Base-by-base conservation (phyloP, 257 asterid genomes). In the Capsicum baccatum region DNA sequence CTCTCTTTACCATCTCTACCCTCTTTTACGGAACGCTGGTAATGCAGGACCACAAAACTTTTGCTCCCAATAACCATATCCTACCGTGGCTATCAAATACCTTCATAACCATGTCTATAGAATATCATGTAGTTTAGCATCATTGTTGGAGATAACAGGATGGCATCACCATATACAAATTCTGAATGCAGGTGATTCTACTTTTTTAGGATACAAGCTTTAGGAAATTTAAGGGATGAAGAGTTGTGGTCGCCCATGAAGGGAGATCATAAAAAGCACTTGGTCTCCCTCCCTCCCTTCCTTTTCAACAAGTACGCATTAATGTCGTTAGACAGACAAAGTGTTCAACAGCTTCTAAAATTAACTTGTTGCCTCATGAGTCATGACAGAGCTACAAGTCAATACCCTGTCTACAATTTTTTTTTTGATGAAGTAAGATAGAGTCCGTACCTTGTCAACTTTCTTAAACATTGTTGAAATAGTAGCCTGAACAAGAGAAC, bases 381-480 rank as follows among this genome's bases (percentile, higher is more conserved):
- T 76, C 82, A 21, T 50, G 82, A 54, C 83, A 84, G 80, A 81
- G 79, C 42, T 79, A 83, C 44, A 87, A 82, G 85, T 62, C 60
- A 48, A 50, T 87, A 93, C 98, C 94, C 92, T 91, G 83, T 91
- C 97, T 80, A 82, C 97, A 87, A 90, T 93, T 62, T 63, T 63
- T 63, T 63, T 60, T 19, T 44, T 44, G 48, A 60, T 19, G 14
- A 63, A 63, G 69, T 10, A 63, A 63, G 70, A 63, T 63, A 63
- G 87, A 82, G 85, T 62, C 64, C 37, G 50, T 87, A 95, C 98
- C 95, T 92, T 92, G 83, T 92, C 98, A 71, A 83, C 97, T 89
- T 91, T 95, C 92, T 95, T 93, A 73, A 95, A 94, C 87, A 95
- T 55, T n/a, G 96, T 89, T 81, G 97, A 91, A 87, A 93, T 84